phyloP scores from a whole-genome alignment of 2,329 filamentous ascomycete species.

The Talaromyces sp. region DNA sequence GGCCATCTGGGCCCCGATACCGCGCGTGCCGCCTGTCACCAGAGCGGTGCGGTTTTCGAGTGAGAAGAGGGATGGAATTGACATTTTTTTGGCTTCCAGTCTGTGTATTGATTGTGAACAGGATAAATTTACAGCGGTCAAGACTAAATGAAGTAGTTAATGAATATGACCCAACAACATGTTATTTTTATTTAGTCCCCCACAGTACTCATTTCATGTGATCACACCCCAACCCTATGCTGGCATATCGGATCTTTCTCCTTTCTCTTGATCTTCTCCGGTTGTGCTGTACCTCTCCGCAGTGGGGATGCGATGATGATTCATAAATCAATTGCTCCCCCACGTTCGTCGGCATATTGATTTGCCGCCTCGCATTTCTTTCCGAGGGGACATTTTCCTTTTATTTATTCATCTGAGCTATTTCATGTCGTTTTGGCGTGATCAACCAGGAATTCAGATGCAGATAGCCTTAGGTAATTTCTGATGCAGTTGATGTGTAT shows the following conservation, averaged over 20 bases:
- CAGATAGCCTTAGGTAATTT: background rate
- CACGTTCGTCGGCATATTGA: background rate
- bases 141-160: background rate
- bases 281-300: background rate
- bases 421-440: background rate
- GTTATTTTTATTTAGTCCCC: background rate
- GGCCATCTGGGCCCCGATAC: constrained; percentile 49
- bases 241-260: background rate
- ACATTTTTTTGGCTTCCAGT: constrained; percentile 3
- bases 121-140: background rate
- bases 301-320: background rate
- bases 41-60: constrained; percentile 19
- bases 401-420: background rate
- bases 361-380: constrained; percentile 14
- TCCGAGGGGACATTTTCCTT: background rate
- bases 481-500: background rate
- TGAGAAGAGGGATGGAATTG: constrained; percentile 17
- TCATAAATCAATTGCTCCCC: constrained; percentile 2
- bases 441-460: too few species aligned
- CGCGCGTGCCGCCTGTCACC: constrained; percentile 47
- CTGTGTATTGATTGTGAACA: background rate
- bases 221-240: background rate
- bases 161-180: too few species aligned
- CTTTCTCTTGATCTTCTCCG: background rate
- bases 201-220: background rate